Base-by-base conservation (phyloP, 2,329 filamentous ascomycete genomes). In the Amesomyces nigricolor region DNA sequence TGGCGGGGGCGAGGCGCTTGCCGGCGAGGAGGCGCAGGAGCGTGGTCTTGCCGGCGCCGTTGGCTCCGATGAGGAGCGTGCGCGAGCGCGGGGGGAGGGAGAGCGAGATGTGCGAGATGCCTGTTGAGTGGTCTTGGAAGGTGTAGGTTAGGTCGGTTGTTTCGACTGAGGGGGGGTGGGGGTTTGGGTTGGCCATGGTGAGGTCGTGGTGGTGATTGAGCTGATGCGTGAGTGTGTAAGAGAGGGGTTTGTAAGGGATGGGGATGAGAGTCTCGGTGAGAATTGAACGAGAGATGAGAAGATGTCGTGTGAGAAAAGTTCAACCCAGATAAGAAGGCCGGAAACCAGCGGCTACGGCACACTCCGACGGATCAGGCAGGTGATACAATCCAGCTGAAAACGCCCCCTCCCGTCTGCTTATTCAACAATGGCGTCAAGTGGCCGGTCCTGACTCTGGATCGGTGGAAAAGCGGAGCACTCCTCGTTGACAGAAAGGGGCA, bases 31-130 rank as follows among this genome's bases (percentile, higher is more conserved):
- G 87, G 58, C 91, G 91, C 46, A 99, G 86, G 55, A 99, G 85
- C 0, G 94, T 99, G 8, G 94, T 97, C 75, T 99, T 99, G 62
- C 94, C 94, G 17, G 94, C 92, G 61, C 94, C 94, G 72, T 99
- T 99, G 70, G 94, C 92, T 65, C 94, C 94, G 67, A 97, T 95
- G 40, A 97, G 80, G 13, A 97, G 82, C 1, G 92, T 96, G 59
- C 94, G 87, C 57, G 89, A 94, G 55, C 87, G 85, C 0, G 89
- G 77, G 3, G 94, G 92, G 22, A 97, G 82, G 58, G 84, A 77
- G 53, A 99, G 80, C 26, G 75, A 78, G 65, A 99, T 81, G 70
- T 91, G 73, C 49, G 79, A 75, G 32, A 99, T 78, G 54, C 92
- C 94, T n/a, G 80, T 82, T 44, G 86, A 85, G 68, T 88, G 86